phyloP scores from a whole-genome alignment of 202 grass and related monocot genomes.

The Setaria viridis region DNA sequence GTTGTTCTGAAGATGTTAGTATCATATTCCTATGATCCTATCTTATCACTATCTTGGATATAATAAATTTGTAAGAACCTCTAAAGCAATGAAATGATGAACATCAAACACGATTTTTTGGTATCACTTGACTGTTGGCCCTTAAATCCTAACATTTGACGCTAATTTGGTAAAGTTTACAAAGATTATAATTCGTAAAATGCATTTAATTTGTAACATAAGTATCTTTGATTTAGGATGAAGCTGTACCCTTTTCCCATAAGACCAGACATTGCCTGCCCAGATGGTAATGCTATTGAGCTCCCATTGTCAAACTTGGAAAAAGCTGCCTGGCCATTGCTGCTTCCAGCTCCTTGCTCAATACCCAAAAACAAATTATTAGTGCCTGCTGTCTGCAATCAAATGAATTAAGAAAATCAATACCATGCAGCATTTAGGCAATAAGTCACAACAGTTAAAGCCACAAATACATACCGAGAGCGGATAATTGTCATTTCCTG shows the following conservation, averaged over 20 bases:
- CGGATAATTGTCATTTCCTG: conserved; percentile 67
- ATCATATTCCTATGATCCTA: neutral
- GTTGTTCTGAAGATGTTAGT: neutral
- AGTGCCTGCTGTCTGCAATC: conserved; percentile 53
- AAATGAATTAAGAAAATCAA: conserved; percentile 52
- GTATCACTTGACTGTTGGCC: neutral
- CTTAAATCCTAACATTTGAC: neutral
- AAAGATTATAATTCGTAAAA: conserved; percentile 9
- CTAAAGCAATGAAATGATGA: neutral
- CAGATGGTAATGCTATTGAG: conserved; percentile 49
- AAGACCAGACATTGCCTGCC: conserved; percentile 66
- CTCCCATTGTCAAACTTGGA: conserved; percentile 63
- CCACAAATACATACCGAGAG: conserved; percentile 57
- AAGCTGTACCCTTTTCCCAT: conserved; percentile 80
- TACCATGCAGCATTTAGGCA: conserved; percentile 35
- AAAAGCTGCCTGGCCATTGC: conserved; percentile 56
- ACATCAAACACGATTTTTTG: conserved; percentile 16
- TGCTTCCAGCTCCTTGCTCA: conserved; percentile 59
- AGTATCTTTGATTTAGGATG: conserved; percentile 28
- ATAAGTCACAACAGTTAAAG: conserved; percentile 3
- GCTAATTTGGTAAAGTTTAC: conserved; percentile 28
- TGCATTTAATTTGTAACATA: conserved; percentile 14
- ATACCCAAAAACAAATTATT: conserved; percentile 57
- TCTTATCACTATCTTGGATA: neutral
- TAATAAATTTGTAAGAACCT: neutral